Base-by-base conservation (phyloP, 2,329 filamentous ascomycete genomes). In the Cytospora schulzeri region DNA sequence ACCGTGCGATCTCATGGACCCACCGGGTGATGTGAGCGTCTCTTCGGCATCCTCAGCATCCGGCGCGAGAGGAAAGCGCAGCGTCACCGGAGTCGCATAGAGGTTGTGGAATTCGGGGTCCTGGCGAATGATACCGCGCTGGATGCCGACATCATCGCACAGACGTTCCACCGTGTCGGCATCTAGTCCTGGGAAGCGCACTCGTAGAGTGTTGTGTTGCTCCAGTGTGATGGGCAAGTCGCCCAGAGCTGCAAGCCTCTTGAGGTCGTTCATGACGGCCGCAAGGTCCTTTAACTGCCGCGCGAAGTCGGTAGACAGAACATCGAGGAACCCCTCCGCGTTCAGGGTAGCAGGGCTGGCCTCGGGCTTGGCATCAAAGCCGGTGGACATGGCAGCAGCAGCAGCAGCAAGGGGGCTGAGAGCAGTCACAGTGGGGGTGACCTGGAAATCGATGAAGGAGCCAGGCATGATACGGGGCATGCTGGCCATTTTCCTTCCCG, bases 171-270 rank as follows among this genome's bases (percentile, higher is more conserved):
- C 90, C 0, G 91, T 91, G 19, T 89, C 86, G 0, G 88, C 88
- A 71, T 98, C 94, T 67, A 95, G 93, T 3, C 95, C 95, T 0
- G 93, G 93, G 72, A 99, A 98, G 33, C 93, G 89, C 2, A 98
- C 88, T 38, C 93, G 88, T 4, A 97, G 79, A 0, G 86, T 84
- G 2, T 86, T 86, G 38, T 84, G 80, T 45, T 85, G 83, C 70
- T 92, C 86, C 60, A 97, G 83, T 0, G 86, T 83, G 38, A 98
- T 86, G 0, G 94, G 93, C 24, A 99, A 79, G 73, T 97, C 93
- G 1, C 95, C 95, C 1, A 98, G 76, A 0, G 82, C 79, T 0
- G 92, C 86, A 1, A 99, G 81, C 41, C 87, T 86, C 71, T 91
- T 90, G 8, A 99, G 81, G 71, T 99, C 95, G 58, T 89, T 90